Conservation (phyloP, 2,329 filamentous ascomycete species). For the Claviceps maximensis region DNA sequence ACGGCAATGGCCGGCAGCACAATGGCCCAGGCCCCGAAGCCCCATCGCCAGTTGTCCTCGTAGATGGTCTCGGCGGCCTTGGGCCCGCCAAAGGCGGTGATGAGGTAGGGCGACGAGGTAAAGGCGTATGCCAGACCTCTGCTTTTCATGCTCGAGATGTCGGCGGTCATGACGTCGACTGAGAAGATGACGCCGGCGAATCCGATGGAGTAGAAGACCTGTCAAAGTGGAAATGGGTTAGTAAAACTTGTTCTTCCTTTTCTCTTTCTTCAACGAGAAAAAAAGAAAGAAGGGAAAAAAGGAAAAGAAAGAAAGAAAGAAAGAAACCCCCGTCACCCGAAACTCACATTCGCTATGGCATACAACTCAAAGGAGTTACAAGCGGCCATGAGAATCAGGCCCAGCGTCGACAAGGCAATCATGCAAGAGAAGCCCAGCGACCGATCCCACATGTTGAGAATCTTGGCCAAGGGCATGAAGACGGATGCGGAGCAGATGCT, state of each 20-base stretch:
- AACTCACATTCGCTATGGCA: conserved; percentile 36
- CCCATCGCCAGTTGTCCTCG: conserved; percentile 23
- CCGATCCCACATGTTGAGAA: conserved; percentile 50
- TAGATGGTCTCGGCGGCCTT: conserved; percentile 19
- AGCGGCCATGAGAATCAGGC: conserved; percentile 47
- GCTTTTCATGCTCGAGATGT: conserved; percentile 34
- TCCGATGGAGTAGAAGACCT: conserved; percentile 50
- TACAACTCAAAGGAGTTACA: conserved; percentile 30
- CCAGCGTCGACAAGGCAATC: conserved; percentile 31
- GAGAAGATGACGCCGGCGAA: conserved; percentile 46
- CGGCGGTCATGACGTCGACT: conserved; percentile 52
- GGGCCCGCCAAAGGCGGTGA: conserved; percentile 28
- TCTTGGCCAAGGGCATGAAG: conserved; percentile 48
- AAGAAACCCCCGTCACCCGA: too few species aligned
- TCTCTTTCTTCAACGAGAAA: too few species aligned
- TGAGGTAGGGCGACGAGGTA: conserved; percentile 31
- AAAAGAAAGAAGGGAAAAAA: not conserved
- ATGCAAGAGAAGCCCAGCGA: conserved; percentile 45
- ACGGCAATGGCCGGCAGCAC: conserved; percentile 38
- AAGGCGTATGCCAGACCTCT: conserved; percentile 26
- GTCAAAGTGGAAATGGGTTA: not conserved
- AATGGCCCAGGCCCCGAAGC: conserved; percentile 47
- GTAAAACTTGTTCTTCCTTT: too few species aligned
- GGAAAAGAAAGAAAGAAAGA: not conserved
- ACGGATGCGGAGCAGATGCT: conserved; percentile 42